Base-by-base conservation (phyloP, 148 eudicot species). In the Nepenthes mirabilis region DNA sequence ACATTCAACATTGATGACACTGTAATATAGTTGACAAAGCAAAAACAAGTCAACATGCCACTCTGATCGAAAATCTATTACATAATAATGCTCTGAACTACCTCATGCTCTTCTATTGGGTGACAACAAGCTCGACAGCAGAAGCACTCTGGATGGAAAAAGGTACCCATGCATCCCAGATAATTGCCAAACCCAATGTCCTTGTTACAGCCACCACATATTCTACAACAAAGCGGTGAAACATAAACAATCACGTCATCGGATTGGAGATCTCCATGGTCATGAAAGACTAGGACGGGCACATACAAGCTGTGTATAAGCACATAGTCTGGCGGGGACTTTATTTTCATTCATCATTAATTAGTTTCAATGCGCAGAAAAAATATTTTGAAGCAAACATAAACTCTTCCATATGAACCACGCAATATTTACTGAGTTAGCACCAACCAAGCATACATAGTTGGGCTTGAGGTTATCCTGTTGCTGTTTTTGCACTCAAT, bases 61-160 rank as follows among this genome's bases (percentile, higher is more conserved):
- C 6, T 40, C 45, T 8, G 8, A 40, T 40, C 1, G 6, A 40
- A 40, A 40, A 40, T 40, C 45, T 8, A 40, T 40, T 40, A 3
- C 45, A 3, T 40, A 40, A 40, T 4, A 40, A 14, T 32, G 45
- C 33, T 61, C 34, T 8, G 37, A 58, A 56, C 13, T 79, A 93
- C 99, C 99, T 93, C 99, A 52, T 75, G 87, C 65, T 93, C 99
- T 5, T 91, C 83, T 68, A 93, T 93, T 14, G 91, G 95, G 56
- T 70, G 65, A 62, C 85, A 67, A 62, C 99, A 93, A 51, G 85
- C 80, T 65, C 70, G 84, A 70, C 99, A 93, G 65, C 91, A 51
- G 60, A 93, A 93, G 75, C 99, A 93, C 63, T 82, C 81, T 12
- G 99, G 95, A 71, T 93, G 99, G 57, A 82, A 93, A 61, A 77